Conservation (phyloP, 2,329 filamentous ascomycete genomes). For the Penicillium sp. region DNA sequence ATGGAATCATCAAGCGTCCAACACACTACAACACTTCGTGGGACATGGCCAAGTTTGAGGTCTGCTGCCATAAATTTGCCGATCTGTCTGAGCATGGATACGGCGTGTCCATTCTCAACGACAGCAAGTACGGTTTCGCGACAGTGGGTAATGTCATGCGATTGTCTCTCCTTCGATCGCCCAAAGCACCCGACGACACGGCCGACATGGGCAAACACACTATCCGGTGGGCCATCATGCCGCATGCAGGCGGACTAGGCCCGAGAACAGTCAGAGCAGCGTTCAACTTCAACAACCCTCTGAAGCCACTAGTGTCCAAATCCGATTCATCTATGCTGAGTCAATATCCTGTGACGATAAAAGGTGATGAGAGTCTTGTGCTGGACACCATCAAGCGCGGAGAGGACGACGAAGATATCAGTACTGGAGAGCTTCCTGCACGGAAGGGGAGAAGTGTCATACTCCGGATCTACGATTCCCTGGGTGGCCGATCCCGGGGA, state of each 20-base stretch:
- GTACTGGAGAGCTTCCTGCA: slow-evolving; percentile 60
- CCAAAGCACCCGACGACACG: slow-evolving; percentile 89
- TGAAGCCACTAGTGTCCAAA: slow-evolving; percentile 55
- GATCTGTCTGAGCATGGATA: slow-evolving; percentile 86
- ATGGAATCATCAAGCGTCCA: slow-evolving; percentile 81
- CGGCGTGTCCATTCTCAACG: slow-evolving; percentile 89
- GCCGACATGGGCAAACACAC: slow-evolving; percentile 90
- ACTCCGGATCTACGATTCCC: slow-evolving; percentile 80
- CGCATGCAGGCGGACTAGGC: slow-evolving; percentile 73
- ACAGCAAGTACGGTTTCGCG: slow-evolving; percentile 95
- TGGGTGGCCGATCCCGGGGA: slow-evolving; percentile 78
- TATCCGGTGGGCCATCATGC: slow-evolving; percentile 88
- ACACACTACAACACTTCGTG: slow-evolving; percentile 98
- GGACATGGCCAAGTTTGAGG: slow-evolving; percentile 98
- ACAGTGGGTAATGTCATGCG: slow-evolving; percentile 88
- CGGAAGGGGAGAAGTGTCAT: slow-evolving; percentile 78
- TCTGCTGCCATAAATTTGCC: slow-evolving; percentile 93
- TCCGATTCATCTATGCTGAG: slow-evolving; percentile 10
- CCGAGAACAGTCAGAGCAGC: slow-evolving; percentile 76
- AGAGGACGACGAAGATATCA: slow-evolving; percentile 74
- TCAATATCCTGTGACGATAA: slow-evolving; percentile 62
- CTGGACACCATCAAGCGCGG: slow-evolving; percentile 91
- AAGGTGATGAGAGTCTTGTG: slow-evolving; percentile 68
- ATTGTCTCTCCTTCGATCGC: slow-evolving; percentile 80
- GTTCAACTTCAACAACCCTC: slow-evolving; percentile 86